A percentile compares a stretch with the other conserved stretches of the same genome.
Conservation (phyloP, 2,329 filamentous ascomycete species). For the Ophiobolus disseminans region DNA sequence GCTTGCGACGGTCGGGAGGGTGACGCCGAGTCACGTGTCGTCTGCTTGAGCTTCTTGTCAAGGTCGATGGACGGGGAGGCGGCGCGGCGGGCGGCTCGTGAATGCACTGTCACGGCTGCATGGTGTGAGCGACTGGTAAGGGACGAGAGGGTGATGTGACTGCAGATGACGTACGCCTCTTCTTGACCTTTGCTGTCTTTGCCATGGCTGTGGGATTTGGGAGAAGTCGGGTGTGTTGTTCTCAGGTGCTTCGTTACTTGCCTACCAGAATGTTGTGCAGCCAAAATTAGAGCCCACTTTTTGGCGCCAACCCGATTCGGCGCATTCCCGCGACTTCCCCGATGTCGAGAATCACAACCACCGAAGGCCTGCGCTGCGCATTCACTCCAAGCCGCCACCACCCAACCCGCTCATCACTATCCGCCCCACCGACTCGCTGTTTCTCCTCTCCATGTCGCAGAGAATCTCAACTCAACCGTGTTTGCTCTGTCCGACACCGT, state of each 20-base stretch:
- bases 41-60: slow-evolving; percentile 73
- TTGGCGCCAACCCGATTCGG: slow-evolving; percentile 11
- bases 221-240: slow-evolving; percentile 1
- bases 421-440: slow-evolving; percentile 6
- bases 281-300: slow-evolving; percentile 21
- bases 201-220: slow-evolving; percentile 41
- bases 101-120: slow-evolving; percentile 70
- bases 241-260: not conserved
- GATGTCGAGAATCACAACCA: slow-evolving; percentile 9
- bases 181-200: slow-evolving; percentile 57
- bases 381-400: slow-evolving; percentile 18
- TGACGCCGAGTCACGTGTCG: slow-evolving; percentile 38
- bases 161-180: slow-evolving; percentile 50
- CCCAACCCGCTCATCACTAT: slow-evolving; percentile 14
- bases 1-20: slow-evolving; percentile 29
- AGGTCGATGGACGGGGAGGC: slow-evolving; percentile 73
- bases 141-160: too few relatives aligned
- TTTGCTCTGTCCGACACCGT: slow-evolving; percentile 36
- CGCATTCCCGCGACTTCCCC: slow-evolving; percentile 21
- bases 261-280: slow-evolving; percentile 8
- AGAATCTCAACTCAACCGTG: slow-evolving; percentile 29
- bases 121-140: slow-evolving; percentile 12
- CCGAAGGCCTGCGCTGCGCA: slow-evolving; percentile 11
- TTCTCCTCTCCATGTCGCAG: slow-evolving; percentile 44
- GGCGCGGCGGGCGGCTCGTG: slow-evolving; percentile 76